Base-by-base conservation (phyloP, 164 flowering plant genomes). In the Vitis cinerea region DNA sequence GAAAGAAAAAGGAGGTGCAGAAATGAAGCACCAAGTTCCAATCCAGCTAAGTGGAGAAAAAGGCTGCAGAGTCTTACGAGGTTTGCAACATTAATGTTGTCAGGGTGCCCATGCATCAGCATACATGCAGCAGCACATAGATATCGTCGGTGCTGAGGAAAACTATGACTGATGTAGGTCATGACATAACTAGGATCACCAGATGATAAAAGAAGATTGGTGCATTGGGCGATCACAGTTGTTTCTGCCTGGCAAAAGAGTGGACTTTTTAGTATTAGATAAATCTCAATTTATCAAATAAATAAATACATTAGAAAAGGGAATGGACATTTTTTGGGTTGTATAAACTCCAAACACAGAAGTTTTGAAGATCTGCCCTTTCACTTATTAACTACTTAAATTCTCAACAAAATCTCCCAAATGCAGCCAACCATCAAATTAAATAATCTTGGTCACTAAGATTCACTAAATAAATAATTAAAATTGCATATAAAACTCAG, bases 81-180 rank as follows among this genome's bases (percentile, higher is more conserved):
- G 74, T 89, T 90, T 61, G 81, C 84, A 76, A 87, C 83, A 72
- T 93, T 95, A 56, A 95, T 93, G 80, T 74, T 91, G 77, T 95
- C 99, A 58, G 97, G 91, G 69, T 88, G 96, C 48, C 93, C 91
- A 64, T 85, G 85, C 97, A 95, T 93, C 68, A 95, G 88, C 75
- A 90, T 87, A 97, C 98, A 93, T 61, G 98, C 97, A 66, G 95
- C 99, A 77, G 98, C 94, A 86, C 98, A 91, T 50, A 95, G 80
- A 80, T 91, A 91, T 52, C 87, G 88, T 9, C 97, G 85, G 70
- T 95, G 98, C 61, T 83, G 87, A 72, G 90, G 90, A 81, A 91
- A 95, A 78, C 99, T 95, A 71, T 86, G 92, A 75, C 82, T 88
- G 63, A 90, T 79, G 79, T 96, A 96, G 44, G 99, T 96, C 78